phyloP scores from a whole-genome alignment of 2,329 filamentous ascomycete species.

The Colletotrichum nymphaeae region DNA sequence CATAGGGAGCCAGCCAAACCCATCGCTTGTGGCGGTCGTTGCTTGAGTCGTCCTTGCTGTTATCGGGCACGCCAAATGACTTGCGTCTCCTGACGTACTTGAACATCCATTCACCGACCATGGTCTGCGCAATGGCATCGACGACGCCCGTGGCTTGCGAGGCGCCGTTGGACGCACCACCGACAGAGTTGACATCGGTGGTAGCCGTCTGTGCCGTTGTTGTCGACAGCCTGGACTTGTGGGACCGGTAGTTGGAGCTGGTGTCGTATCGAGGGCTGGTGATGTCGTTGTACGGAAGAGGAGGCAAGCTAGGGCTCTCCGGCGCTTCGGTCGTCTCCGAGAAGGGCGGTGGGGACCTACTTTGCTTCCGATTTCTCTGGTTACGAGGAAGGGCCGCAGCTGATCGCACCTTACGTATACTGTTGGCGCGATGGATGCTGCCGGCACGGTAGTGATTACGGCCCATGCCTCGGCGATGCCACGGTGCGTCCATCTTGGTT shows the following conservation, averaged over 20 bases:
- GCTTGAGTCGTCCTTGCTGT: conserved; percentile 75
- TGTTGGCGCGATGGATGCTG: conserved; percentile 66
- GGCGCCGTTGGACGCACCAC: conserved; percentile 63
- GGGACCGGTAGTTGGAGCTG: conserved; percentile 54
- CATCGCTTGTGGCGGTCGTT: conserved; percentile 91
- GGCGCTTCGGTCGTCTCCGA: conserved; percentile 75
- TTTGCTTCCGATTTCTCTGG: conserved; percentile 59
- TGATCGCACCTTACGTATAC: conserved; percentile 86
- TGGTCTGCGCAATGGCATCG: conserved; percentile 96
- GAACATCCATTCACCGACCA: conserved; percentile 98
- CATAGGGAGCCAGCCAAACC: conserved; percentile 98
- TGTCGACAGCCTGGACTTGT: conserved; percentile 70
- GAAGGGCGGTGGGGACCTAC: conserved; percentile 73
- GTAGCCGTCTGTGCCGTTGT: conserved; percentile 64
- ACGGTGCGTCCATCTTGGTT: conserved; percentile 68
- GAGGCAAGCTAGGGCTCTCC: conserved; percentile 78
- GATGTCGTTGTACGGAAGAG: conserved; percentile 79
- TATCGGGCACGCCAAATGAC: conserved; percentile 85
- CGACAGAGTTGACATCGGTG: conserved; percentile 46
- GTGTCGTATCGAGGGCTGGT: conserved; percentile 63
- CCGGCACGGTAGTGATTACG: conserved; percentile 60
- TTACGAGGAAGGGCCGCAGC: conserved; percentile 76
- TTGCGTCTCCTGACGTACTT: conserved; percentile 90
- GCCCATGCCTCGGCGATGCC: conserved; percentile 63
- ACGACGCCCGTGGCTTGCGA: conserved; percentile 84